These are phyloP conservation scores for Anthracocystis walkeri DNA, from an alignment of 1,284 basidiomycete genomes.

Conservation along the genomic window DNA sequence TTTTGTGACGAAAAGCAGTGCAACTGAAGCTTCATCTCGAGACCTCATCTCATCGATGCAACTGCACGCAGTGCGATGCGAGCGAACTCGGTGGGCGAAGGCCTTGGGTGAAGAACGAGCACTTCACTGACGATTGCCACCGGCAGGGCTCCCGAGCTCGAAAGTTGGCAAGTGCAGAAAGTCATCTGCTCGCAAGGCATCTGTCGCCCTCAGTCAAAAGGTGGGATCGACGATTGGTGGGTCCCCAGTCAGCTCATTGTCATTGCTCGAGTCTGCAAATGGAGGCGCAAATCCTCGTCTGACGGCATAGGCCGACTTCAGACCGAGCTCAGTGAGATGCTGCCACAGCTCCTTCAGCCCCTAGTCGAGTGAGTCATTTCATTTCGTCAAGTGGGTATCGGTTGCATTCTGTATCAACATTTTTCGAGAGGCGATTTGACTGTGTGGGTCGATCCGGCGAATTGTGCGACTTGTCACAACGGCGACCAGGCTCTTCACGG, in stretches of 20 bases:
- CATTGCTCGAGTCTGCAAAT: not conserved
- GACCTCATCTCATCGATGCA: not conserved
- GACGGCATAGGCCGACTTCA: not conserved
- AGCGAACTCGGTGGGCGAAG: not conserved
- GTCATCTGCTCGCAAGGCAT: not conserved
- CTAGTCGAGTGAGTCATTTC: not conserved
- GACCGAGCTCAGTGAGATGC: not conserved
- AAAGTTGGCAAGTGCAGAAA: not conserved
- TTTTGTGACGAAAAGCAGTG: not conserved
- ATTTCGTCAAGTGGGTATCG: conserved; percentile 6
- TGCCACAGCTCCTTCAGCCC: not conserved
- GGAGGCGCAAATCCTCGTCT: not conserved
- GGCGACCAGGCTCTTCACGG: not conserved
- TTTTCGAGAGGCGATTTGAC: not conserved
- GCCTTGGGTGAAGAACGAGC: not conserved
- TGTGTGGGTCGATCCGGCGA: not conserved
- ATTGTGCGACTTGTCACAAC: not conserved
- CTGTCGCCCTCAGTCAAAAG: not conserved
- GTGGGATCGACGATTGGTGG: conserved; percentile 2
- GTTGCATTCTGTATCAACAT: not conserved
- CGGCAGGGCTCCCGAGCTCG: not conserved
- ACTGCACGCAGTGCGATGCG: not conserved
- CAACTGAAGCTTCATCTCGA: not conserved
- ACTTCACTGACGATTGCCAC: not conserved
- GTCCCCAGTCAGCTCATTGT: not conserved